Evolutionary conservation across 2,329 filamentous ascomycete species (phyloP).

Genomic region (Trichoderma arundinaceum): DNA sequence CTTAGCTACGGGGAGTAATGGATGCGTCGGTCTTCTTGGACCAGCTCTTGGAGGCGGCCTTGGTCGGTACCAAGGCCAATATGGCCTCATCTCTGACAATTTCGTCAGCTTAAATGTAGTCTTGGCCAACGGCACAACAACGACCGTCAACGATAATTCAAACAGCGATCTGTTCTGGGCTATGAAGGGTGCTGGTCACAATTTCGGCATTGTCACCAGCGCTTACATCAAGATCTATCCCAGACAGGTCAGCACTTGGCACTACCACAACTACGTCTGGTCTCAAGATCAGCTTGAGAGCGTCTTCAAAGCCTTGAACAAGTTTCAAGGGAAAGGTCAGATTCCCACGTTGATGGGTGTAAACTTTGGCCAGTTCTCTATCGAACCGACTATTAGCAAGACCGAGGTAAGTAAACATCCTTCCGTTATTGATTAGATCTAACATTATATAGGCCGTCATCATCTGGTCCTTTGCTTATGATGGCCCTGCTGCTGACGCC

Average conservation of each 20-base stretch:
- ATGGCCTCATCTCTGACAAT: conserved; percentile 44
- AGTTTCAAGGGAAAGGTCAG: background rate
- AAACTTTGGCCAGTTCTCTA: conserved; percentile 20
- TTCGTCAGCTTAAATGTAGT: conserved; percentile 44
- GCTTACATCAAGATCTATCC: conserved; percentile 42
- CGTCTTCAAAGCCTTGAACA: background rate
- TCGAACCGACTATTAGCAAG: background rate
- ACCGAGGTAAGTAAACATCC: background rate
- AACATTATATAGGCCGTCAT: background rate
- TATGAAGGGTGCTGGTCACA: conserved; percentile 44
- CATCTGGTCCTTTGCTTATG: conserved; percentile 16
- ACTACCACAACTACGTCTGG: conserved; percentile 13
- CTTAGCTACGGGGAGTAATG: conserved; percentile 10
- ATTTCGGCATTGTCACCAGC: conserved; percentile 45
- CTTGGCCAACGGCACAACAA: conserved; percentile 40
- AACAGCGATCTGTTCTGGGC: conserved; percentile 47
- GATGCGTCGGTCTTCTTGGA: conserved; percentile 40
- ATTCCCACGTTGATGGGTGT: conserved; percentile 8
- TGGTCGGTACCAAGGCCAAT: conserved; percentile 41
- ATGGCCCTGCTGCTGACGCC: background rate
- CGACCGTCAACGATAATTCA: conserved; percentile 34
- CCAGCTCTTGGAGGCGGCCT: conserved; percentile 43
- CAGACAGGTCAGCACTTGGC: background rate
- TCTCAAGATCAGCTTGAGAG: conserved; percentile 8
- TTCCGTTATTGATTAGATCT: background rate